Conservation (phyloP, 306 rosid genomes). For the Rosa lucieae region DNA sequence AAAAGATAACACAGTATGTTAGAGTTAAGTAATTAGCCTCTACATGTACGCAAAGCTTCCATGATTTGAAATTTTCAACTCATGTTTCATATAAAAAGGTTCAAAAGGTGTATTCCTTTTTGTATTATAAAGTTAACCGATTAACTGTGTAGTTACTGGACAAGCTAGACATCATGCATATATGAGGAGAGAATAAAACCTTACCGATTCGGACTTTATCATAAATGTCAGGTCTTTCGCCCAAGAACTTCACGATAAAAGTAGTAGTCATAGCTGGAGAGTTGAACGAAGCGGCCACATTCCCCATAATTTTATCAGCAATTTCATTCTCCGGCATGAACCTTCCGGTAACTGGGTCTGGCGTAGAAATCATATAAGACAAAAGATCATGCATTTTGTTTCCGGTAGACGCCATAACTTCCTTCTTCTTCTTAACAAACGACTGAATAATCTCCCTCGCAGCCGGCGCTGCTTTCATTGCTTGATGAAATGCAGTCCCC, state of each 20-base stretch:
- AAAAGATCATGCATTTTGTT: neutral
- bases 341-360: neutral
- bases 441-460: neutral
- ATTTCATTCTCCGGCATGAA: constrained; percentile 6
- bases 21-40: too few relatives aligned
- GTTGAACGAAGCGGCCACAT: neutral
- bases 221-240: constrained; percentile 30
- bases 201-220: constrained; percentile 16
- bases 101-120: too few relatives aligned
- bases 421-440: constrained; percentile 13
- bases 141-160: too few relatives aligned
- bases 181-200: too few relatives aligned
- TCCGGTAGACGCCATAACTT: neutral
- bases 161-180: neutral
- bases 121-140: neutral
- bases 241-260: constrained; percentile 43
- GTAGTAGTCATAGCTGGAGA: constrained; percentile 7
- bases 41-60: neutral
- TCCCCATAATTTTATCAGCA: constrained; percentile 16
- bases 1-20: too few relatives aligned
- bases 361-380: neutral
- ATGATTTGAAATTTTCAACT: too few relatives aligned
- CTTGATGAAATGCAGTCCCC: neutral
- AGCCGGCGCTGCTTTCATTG: neutral
- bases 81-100: too few relatives aligned